Evolutionary conservation across 176 grass and related monocot species (phyloP).

Genomic region (Puccinellia tenuiflora): DNA sequence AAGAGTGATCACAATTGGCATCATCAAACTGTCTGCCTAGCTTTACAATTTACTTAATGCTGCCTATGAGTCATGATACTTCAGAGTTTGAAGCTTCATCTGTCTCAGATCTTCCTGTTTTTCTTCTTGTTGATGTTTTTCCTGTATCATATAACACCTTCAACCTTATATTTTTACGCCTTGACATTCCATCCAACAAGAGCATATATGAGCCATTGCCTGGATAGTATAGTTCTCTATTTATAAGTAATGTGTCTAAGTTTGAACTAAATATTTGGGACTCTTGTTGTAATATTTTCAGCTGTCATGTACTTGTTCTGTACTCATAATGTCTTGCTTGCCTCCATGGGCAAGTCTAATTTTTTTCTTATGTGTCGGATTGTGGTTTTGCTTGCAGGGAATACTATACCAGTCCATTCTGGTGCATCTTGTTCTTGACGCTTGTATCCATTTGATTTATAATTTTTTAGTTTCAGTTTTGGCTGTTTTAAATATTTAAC

Average conservation of each 20-base stretch:
- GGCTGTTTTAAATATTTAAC: slow-evolving; percentile 9
- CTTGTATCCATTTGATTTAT: slow-evolving; percentile 62
- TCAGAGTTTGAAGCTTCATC: neutral
- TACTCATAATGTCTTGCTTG: neutral
- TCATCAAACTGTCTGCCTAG: neutral
- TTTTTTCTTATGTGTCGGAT: neutral
- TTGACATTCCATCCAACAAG: neutral
- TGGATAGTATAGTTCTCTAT: neutral
- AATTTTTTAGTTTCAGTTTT: neutral
- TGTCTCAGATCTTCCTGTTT: neutral
- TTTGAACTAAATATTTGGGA: neutral
- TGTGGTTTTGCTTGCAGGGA: slow-evolving; percentile 47
- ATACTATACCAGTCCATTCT: slow-evolving; percentile 56
- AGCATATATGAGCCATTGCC: neutral
- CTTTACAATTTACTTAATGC: neutral
- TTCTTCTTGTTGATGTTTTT: neutral
- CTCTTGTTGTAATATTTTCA: neutral
- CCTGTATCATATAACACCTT: neutral
- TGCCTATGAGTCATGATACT: neutral
- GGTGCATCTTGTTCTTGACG: slow-evolving; percentile 65
- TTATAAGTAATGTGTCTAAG: neutral
- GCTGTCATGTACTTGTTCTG: neutral
- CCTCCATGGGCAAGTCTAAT: neutral
- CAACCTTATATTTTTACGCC: neutral
- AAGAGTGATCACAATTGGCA: neutral